Base-by-base conservation (phyloP, 23 red algal genomes). In the Pyropia haitanensis region DNA sequence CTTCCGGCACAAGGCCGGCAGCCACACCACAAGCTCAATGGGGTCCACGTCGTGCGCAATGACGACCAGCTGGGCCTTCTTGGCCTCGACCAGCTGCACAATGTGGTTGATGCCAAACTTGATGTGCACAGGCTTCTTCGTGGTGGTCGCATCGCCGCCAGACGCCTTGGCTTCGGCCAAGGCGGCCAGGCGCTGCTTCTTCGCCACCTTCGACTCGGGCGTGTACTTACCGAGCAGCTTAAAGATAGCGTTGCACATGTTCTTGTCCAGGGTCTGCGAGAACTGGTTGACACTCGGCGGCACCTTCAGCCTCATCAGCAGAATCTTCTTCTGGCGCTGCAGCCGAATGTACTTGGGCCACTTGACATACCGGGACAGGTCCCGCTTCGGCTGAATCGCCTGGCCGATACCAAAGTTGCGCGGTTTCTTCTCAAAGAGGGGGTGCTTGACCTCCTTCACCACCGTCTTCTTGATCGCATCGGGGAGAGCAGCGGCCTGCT, bases 31-130 rank as follows among this genome's bases (percentile, higher is more conserved):
- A 50, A 97, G 64, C 67, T 97, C 93, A 50, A 97, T 83, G 8
- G 93, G 93, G 51, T 87, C 93, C 19, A 97, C 93, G 61, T 97
- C 93, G 59, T 97, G 84, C 15, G 93, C 93, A 27, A 97, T 97
- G 18, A 97, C 79, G 20, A 97, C 93, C 46, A 97, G 72, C 26
- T 66, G 58, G 1, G 93, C 93, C 68, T 86, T 86, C 72, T 97
- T 97, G 53, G 73, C 61, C 51, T 97, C 93, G 24, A 97, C 58
- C 61, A 97, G 79, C 49, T 97, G 85, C 27, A 81, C 81, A 14
- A 97, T 73, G 71, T 97, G 93, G 59, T 97, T 97, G 32, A 97
- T 73, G 63, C 93, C 93, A 51, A 76, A 83, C 70, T 97, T 97
- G 15, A 97, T 54, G 27, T 67, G 64, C 49, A 97, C 53, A 8